Base-by-base conservation (phyloP, 345 rosid genomes). In the Alliaria petiolata region DNA sequence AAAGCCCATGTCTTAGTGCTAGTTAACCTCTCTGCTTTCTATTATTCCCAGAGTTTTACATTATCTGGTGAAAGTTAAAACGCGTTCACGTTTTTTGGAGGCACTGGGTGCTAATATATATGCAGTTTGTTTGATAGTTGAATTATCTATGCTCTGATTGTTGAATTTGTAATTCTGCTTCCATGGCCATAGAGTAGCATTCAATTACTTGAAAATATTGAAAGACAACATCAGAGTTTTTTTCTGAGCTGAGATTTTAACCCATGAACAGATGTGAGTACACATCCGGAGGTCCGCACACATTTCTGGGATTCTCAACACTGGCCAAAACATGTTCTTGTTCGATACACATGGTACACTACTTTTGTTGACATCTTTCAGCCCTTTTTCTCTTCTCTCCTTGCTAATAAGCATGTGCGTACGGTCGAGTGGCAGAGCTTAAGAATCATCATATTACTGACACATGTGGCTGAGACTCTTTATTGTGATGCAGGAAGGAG, bases 261-360 rank as follows among this genome's bases (percentile, higher is more conserved):
- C 20, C 38, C 74, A 39, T 82, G 72, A 52, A 66, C 85, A 91
- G 97, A 91, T 84, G 49, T 85, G 44, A 85, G 82, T 76, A 82
- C 82, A 70, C 99, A 95, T 78, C 92, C 93, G 13, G 72, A 88
- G 72, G 74, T 92, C 65, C 82, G 76, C 25, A 80, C 84, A 65
- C 83, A 83, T 40, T 95, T 90, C 73, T 92, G 99, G 99, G 88
- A 87, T 80, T 72, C 89, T 75, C 71, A 95, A 64, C 87, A 75
- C 67, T 92, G 99, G 98, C 98, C 99, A 39, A 95, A 95, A 72
- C 96, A 90, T 61, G 84, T 95, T 50, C 97, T 92, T 71, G 90
- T 87, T 51, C 83, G 97, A 87, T 92, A 92, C 81, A 87, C 89
- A 54, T 95, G 99, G 98, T 92, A 59, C 71, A 80, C 80, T 73